Percentiles rank a stretch among this genome's conserved stretches.
Evolutionary conservation across 179 eudicot genomes (phyloP).

Genomic region (Patellifolia procumbens): DNA sequence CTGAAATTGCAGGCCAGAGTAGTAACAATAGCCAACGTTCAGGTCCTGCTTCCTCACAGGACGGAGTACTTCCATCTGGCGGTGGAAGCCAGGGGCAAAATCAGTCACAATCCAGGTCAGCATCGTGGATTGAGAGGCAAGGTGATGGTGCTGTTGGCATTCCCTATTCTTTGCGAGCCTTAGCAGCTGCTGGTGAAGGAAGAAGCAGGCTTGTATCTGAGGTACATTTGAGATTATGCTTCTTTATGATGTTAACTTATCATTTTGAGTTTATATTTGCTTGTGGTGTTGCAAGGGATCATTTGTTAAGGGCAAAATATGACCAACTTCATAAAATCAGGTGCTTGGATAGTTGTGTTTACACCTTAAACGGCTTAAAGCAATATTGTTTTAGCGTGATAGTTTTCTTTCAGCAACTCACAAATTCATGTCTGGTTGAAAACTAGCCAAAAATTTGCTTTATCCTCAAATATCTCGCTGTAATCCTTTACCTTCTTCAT

Average conservation of each 20-base stretch:
- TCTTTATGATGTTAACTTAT: neutral
- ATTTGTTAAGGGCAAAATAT: neutral
- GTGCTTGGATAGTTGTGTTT: no score
- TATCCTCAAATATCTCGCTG: neutral
- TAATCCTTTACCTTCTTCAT: neutral
- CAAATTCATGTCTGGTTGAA: neutral
- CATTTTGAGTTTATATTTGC: neutral
- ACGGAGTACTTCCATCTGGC: conserved; percentile 38
- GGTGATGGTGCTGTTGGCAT: conserved; percentile 55
- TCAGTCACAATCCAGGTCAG: conserved; percentile 51
- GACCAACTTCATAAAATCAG: no score
- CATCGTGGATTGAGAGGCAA: conserved; percentile 61
- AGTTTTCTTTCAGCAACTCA: no score
- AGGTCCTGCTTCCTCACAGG: conserved; percentile 43
- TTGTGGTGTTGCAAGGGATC: neutral
- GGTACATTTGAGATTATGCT: conserved; percentile 45
- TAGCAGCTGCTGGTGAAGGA: conserved; percentile 81
- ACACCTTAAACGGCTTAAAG: no score
- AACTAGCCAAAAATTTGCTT: neutral
- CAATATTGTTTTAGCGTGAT: no score
- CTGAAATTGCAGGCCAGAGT: conserved; percentile 54
- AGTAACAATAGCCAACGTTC: conserved; percentile 37
- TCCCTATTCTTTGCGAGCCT: conserved; percentile 58
- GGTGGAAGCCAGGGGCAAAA: conserved; percentile 46
- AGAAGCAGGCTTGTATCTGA: conserved; percentile 82